Conservation (phyloP, 345 rosid genomes). For the Excoecaria agallocha region DNA sequence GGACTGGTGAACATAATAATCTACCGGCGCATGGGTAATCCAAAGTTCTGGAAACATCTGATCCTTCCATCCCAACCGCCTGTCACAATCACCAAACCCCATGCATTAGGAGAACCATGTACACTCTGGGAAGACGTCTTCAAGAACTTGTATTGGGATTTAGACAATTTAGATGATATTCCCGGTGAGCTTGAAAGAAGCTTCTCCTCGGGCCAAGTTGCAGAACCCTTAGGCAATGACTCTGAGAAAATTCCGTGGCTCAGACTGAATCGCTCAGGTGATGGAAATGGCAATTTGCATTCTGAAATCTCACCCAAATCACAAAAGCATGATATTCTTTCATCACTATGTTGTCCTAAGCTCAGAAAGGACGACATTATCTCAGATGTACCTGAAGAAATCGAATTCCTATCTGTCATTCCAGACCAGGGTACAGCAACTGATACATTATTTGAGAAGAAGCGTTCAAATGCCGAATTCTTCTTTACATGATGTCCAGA, state of each 20-base stretch:
- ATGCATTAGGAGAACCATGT: constrained; percentile 33
- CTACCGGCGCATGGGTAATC: constrained; percentile 36
- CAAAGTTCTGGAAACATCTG: constrained; percentile 43
- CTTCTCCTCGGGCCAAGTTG: constrained; percentile 64
- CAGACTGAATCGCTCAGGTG: constrained; percentile 26
- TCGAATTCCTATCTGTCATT: not conserved
- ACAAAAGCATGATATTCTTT: constrained; percentile 8
- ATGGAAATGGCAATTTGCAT: constrained; percentile 24
- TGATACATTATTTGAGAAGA: constrained; percentile 37
- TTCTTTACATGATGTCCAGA: constrained; percentile 25
- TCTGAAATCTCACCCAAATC: constrained; percentile 29
- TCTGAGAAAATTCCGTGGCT: constrained; percentile 19
- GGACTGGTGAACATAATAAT: not conserved
- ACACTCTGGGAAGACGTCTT: constrained; percentile 26
- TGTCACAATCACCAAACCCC: constrained; percentile 45
- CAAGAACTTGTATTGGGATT: constrained; percentile 38
- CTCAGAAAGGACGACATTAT: constrained; percentile 7
- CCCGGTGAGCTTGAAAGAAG: constrained; percentile 26
- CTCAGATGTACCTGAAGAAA: not conserved
- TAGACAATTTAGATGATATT: constrained; percentile 27
- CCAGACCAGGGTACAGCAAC: constrained; percentile 42
- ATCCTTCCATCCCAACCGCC: constrained; percentile 48
- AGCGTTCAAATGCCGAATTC: constrained; percentile 35
- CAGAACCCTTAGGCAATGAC: constrained; percentile 40
- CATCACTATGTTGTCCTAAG: constrained; percentile 8